These are phyloP conservation scores for Pelargonium nanum DNA, from an alignment of 345 rosid species.

Conservation along the genomic window DNA sequence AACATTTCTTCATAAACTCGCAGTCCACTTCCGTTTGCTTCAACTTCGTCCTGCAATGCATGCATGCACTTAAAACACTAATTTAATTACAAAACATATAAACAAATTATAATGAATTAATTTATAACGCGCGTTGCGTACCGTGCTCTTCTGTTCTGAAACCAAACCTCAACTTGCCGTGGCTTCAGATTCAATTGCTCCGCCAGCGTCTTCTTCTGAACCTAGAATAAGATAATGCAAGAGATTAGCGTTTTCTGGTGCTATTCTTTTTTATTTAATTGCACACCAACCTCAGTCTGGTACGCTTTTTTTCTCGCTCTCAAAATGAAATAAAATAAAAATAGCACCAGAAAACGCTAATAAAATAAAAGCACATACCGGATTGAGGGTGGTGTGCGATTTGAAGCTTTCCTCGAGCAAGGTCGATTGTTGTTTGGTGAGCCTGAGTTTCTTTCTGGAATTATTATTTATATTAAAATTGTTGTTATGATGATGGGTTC, in stretches of 20 bases:
- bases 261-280: too few species aligned
- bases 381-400: slow-evolving; percentile 19
- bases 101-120: too few species aligned
- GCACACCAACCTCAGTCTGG: too few species aligned
- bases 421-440: slow-evolving; percentile 20
- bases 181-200: slow-evolving; percentile 23
- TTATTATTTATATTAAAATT: neutral
- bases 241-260: too few species aligned
- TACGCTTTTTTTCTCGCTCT: too few species aligned
- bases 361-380: slow-evolving; percentile 8
- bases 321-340: neutral
- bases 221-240: too few species aligned
- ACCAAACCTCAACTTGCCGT: slow-evolving; percentile 44
- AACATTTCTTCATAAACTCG: slow-evolving; percentile 22
- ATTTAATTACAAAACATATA: too few species aligned
- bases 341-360: too few species aligned
- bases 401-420: slow-evolving; percentile 27
- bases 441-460: slow-evolving; percentile 28
- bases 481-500: neutral
- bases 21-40: slow-evolving; percentile 31
- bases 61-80: neutral
- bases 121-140: neutral
- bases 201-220: slow-evolving; percentile 26
- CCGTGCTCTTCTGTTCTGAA: slow-evolving; percentile 46
- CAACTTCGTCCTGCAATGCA: slow-evolving; percentile 24